A percentile compares a stretch with the other conserved stretches of the same genome.
These are phyloP conservation scores for Monosporozyma unispora DNA, from an alignment of 805 yeast genomes.

Conservation along the genomic window DNA sequence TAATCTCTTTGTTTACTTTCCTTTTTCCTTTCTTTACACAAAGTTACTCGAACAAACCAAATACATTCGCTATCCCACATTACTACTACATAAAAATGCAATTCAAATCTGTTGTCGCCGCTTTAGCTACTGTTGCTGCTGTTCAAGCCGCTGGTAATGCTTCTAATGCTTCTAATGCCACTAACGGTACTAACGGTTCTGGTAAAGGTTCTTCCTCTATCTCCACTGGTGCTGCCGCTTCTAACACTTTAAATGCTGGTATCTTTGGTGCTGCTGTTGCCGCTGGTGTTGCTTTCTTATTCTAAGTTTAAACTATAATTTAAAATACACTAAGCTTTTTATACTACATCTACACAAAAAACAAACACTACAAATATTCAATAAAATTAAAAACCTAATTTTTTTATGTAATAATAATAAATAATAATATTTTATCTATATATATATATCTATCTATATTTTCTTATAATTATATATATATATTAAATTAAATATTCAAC, in stretches of 20 bases:
- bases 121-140: slow-evolving; percentile 62
- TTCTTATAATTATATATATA: neutral
- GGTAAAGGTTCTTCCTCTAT: slow-evolving; percentile 13
- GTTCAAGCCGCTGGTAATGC: slow-evolving; percentile 50
- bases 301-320: slow-evolving; percentile 24
- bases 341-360: neutral
- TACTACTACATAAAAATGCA: slow-evolving; percentile 47
- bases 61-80: neutral
- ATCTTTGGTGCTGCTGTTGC: slow-evolving; percentile 78
- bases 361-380: neutral
- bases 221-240: slow-evolving; percentile 43
- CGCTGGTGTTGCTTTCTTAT: slow-evolving; percentile 58
- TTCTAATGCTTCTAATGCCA: slow-evolving; percentile 32
- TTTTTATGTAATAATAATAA: no score
- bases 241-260: slow-evolving; percentile 58
- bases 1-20: neutral
- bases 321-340: neutral
- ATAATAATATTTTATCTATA: neutral
- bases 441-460: neutral
- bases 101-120: slow-evolving; percentile 58
- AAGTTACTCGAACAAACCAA: neutral
- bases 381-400: neutral
- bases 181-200: slow-evolving; percentile 24
- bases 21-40: neutral
- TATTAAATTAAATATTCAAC: neutral